Evolutionary conservation across 257 asterid genomes (phyloP).

Genomic region (Solanum clarkiae): DNA sequence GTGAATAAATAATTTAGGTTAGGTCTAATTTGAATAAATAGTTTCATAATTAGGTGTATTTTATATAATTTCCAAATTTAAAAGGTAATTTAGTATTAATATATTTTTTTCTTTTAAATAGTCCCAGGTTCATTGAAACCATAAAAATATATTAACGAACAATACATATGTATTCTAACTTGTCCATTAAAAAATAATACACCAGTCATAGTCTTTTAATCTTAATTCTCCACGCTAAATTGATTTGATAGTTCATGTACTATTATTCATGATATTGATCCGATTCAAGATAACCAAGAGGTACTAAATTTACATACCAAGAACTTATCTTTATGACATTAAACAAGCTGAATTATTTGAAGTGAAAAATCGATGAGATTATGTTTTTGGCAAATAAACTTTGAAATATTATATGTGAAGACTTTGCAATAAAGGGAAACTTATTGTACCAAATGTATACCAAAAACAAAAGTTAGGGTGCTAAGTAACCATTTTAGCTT

Average conservation of each 20-base stretch:
- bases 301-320: neutral
- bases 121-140: neutral
- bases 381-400: neutral
- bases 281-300: too few species aligned
- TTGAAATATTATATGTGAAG: neutral
- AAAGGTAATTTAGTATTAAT: neutral
- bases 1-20: too few species aligned
- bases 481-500: neutral
- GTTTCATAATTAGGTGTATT: too few species aligned
- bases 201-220: neutral
- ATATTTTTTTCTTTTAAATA: neutral
- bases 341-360: neutral
- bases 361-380: neutral
- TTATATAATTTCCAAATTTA: neutral
- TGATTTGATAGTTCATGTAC: neutral
- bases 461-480: neutral
- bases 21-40: too few species aligned
- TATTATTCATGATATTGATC: too few species aligned
- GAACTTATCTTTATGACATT: neutral
- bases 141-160: neutral
- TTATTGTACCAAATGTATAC: neutral
- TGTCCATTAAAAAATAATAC: neutral
- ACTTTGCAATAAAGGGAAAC: neutral
- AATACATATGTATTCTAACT: neutral
- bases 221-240: neutral